phyloP scores from a whole-genome alignment of 768 basidiomycete genomes.

The Leucogyrophana mollusca region DNA sequence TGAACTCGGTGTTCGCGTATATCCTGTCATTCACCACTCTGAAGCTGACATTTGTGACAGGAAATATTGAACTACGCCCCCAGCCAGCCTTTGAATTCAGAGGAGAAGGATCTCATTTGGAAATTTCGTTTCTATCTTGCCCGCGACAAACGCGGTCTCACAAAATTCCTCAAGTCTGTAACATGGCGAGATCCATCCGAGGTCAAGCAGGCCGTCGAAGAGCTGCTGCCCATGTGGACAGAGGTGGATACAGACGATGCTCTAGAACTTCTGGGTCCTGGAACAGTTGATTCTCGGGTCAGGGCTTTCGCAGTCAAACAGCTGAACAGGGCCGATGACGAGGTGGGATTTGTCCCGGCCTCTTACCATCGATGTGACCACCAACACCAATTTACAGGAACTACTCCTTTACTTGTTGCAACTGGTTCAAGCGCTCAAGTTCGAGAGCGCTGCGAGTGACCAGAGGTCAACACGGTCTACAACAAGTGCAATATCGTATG shows the following conservation, averaged over 20 bases:
- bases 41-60: conserved; percentile 36
- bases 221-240: conserved; percentile 92
- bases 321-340: conserved; percentile 89
- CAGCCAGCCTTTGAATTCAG: conserved; percentile 78
- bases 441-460: conserved; percentile 81
- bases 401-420: conserved; percentile 90
- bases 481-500: conserved; percentile 76
- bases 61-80: conserved; percentile 91
- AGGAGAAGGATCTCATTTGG: conserved; percentile 97
- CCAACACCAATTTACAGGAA: conserved; percentile 53
- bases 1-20: conserved; percentile 77
- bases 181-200: conserved; percentile 96
- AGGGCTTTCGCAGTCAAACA: conserved; percentile 93
- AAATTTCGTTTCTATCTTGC: conserved; percentile 98
- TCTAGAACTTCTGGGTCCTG: conserved; percentile 88
- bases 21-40: neutral
- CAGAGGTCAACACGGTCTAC: conserved; percentile 73
- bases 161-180: conserved; percentile 97
- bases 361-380: neutral
- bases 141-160: conserved; percentile 88
- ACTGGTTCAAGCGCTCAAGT: conserved; percentile 96
- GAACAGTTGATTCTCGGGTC: conserved; percentile 87
- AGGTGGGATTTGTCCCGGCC: conserved; percentile 49
- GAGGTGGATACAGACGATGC: conserved; percentile 98
- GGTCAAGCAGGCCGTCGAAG: conserved; percentile 97